A percentile compares a stretch with the other conserved stretches of the same genome.
phyloP scores from a whole-genome alignment of 83 land plant species.

The Picea abies region DNA sequence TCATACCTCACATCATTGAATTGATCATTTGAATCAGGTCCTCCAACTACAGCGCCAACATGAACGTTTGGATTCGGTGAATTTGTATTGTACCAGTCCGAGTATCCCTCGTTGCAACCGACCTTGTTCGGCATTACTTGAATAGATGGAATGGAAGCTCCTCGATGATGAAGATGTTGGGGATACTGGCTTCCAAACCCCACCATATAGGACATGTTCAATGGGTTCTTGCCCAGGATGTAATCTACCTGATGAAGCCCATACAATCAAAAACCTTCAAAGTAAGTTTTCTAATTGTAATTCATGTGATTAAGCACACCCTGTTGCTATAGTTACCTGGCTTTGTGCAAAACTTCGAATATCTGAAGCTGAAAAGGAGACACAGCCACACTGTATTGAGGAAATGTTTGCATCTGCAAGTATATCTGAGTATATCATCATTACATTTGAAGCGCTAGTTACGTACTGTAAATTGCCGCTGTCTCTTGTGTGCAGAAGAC shows the following conservation, averaged over 20 bases:
- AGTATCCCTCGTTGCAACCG: constrained; percentile 52
- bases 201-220: constrained; percentile 65
- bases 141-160: constrained; percentile 66
- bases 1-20: constrained; percentile 61
- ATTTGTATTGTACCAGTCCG: constrained; percentile 37
- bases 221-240: constrained; percentile 74
- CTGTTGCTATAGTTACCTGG: constrained; percentile 34
- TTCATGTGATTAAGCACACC: too few relatives aligned
- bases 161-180: constrained; percentile 69
- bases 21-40: constrained; percentile 65
- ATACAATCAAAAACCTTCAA: too few relatives aligned
- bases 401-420: constrained; percentile 23
- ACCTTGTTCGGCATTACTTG: constrained; percentile 30
- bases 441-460: constrained; percentile 46
- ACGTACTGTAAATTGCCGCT: constrained; percentile 78
- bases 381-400: constrained; percentile 43
- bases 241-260: constrained; percentile 59
- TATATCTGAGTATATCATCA: constrained; percentile 52
- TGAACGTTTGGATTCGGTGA: constrained; percentile 64
- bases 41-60: constrained; percentile 79
- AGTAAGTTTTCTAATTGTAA: too few relatives aligned
- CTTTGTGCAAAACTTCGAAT: constrained; percentile 56
- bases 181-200: constrained; percentile 71
- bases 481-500: constrained; percentile 62
- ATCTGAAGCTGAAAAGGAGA: constrained; percentile 40